These are phyloP conservation scores for Podila clonocystis DNA, from an alignment of 192 early-diverging fungal species.

Conservation along the genomic window DNA sequence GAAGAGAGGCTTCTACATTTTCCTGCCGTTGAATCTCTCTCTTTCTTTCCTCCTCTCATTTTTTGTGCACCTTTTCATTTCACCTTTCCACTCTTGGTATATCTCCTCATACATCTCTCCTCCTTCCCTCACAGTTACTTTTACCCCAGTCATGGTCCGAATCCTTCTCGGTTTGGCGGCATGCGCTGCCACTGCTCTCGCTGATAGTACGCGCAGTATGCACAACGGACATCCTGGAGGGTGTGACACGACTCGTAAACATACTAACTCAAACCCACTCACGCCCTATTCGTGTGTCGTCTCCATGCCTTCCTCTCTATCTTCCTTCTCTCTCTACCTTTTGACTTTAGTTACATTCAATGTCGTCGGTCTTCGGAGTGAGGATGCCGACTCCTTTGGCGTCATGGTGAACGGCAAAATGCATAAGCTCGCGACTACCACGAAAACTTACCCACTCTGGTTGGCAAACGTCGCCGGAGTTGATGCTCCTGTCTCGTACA, in stretches of 20 bases:
- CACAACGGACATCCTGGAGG: too few species aligned
- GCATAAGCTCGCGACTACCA: constrained; percentile 23
- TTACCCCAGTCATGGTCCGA: constrained; percentile 31
- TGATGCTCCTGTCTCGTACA: constrained; percentile 20
- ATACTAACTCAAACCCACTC: not conserved
- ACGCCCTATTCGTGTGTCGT: not conserved
- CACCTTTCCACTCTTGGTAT: not conserved
- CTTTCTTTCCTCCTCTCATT: constrained; percentile 2
- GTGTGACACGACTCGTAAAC: too few species aligned
- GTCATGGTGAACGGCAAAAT: constrained; percentile 35
- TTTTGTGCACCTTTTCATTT: not conserved
- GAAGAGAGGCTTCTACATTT: too few species aligned
- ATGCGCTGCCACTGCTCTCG: constrained; percentile 36
- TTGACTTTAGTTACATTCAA: constrained; percentile 31
- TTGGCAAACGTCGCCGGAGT: constrained; percentile 29
- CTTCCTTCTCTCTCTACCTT: not conserved
- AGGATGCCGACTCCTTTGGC: constrained; percentile 17
- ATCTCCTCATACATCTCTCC: constrained; percentile 3
- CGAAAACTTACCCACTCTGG: constrained; percentile 38
- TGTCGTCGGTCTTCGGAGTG: constrained; percentile 28
- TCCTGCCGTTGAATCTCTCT: constrained; percentile 1
- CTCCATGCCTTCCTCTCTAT: not conserved
- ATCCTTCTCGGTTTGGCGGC: constrained; percentile 41
- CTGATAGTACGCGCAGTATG: constrained; percentile 25
- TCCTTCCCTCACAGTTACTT: not conserved